Percentiles rank a stretch among this genome's conserved stretches.
These are phyloP conservation scores for Didymella lethalis DNA, from an alignment of 2,329 filamentous ascomycete genomes.

Conservation along the genomic window DNA sequence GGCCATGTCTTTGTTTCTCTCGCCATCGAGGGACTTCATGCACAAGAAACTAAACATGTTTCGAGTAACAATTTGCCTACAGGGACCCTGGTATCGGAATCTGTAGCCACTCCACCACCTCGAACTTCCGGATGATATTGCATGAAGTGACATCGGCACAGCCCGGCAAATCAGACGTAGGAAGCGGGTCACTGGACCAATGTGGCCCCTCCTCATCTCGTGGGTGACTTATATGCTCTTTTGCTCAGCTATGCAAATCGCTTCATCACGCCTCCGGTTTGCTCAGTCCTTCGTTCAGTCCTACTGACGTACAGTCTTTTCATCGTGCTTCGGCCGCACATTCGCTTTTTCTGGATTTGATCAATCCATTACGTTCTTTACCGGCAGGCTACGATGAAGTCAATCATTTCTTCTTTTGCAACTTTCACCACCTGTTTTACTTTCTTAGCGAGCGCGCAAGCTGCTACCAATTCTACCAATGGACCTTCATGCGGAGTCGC, in stretches of 20 bases:
- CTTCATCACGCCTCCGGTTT: slow-evolving; percentile 15
- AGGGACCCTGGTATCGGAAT: slow-evolving; percentile 22
- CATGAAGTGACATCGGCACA: slow-evolving; percentile 33
- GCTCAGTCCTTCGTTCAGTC: slow-evolving; percentile 37
- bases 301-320: slow-evolving; percentile 36
- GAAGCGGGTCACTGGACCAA: slow-evolving; percentile 26
- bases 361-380: slow-evolving; percentile 39
- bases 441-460: slow-evolving; percentile 26
- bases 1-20: slow-evolving; percentile 7
- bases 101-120: not conserved
- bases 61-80: slow-evolving; percentile 25
- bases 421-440: slow-evolving; percentile 29
- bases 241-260: slow-evolving; percentile 1
- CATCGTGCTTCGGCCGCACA: slow-evolving; percentile 20
- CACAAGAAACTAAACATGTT: slow-evolving; percentile 43
- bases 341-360: slow-evolving; percentile 35
- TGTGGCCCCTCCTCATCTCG: slow-evolving; percentile 25
- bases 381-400: slow-evolving; percentile 42
- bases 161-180: slow-evolving; percentile 25
- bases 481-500: slow-evolving; percentile 33
- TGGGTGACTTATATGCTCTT: slow-evolving; percentile 18
- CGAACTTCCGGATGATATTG: slow-evolving; percentile 11
- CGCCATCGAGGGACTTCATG: slow-evolving; percentile 3
- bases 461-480: slow-evolving; percentile 28
- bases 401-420: slow-evolving; percentile 33